Base-by-base conservation (phyloP, 2,329 filamentous ascomycete genomes). In the Ascochyta rabiei region DNA sequence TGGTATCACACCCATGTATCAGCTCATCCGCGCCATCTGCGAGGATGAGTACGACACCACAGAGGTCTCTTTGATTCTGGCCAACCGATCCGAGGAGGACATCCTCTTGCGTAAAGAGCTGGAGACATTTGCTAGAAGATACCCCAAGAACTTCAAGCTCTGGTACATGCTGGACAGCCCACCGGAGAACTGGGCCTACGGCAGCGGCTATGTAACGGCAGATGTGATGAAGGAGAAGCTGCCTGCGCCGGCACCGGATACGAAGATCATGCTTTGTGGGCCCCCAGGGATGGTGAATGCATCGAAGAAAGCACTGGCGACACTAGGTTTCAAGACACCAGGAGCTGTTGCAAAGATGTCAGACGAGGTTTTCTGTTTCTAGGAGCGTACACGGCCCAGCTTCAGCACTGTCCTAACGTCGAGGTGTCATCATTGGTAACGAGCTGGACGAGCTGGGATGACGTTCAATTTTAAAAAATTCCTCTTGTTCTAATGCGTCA, bases 21-120 rank as follows among this genome's bases (percentile, higher is more conserved):
- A 88, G 64, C 70, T 88, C 6, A 86, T 88, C 63, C 81, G 84
- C 4, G 84, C 84, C 38, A 85, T 88, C 51, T 86, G 84, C 63
- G 84, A 87, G 63, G 82, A 87, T 48, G 75, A 80, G n/a, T 73
- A 70, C 6, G 86, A 88, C 57, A 77, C 75, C 1, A 88, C 86
- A 0, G 71, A 83, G 58, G 69, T 87, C 37, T 81, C 76, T 39
- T 73, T 88, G 4, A 70, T 88, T 26, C 87, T 86, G 56, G 86
- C 83, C 26, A 88, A 86, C 69, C 76, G 80, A 1, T 78, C 77
- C 0, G 84, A 86, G 60, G 77, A 76, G 2, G 86, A 88, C 58
- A 88, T 89, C 49, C 68, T 89, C 7, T 71, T 88, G 15, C 75
- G 83, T 0, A 59, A 77, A 0, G 78, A 87, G 63, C 78, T 88